A percentile compares a stretch with the other conserved stretches of the same genome.
phyloP scores from a whole-genome alignment of 257 asterid species.

The Euphrasia confusa region DNA sequence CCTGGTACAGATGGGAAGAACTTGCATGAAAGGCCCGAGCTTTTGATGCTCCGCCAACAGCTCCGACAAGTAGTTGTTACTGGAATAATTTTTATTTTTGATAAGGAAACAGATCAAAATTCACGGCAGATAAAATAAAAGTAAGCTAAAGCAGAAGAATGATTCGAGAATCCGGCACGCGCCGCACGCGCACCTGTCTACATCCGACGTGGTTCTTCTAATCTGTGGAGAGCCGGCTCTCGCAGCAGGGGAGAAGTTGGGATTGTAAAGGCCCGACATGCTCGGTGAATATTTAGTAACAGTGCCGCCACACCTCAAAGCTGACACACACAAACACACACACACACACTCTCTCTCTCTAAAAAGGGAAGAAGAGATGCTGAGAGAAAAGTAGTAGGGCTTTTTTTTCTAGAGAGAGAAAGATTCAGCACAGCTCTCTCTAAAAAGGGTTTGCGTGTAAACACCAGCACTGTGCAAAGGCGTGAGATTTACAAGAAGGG shows the following conservation, averaged over 20 bases:
- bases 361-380: too few relatives aligned
- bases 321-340: too few relatives aligned
- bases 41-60: slow-evolving; percentile 93
- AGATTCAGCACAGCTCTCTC: too few relatives aligned
- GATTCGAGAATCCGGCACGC: background rate
- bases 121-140: too few relatives aligned
- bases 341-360: too few relatives aligned
- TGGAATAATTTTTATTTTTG: slow-evolving; percentile 14
- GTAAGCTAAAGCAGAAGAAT: background rate
- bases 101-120: background rate
- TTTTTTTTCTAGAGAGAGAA: too few relatives aligned
- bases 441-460: too few relatives aligned
- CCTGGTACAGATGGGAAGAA: slow-evolving; percentile 81
- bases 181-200: slow-evolving; percentile 23
- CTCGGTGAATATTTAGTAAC: too few relatives aligned
- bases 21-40: slow-evolving; percentile 94
- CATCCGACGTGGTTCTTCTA: background rate
- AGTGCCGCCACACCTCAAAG: too few relatives aligned
- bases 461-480: too few relatives aligned
- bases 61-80: slow-evolving; percentile 89
- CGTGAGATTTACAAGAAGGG: too few relatives aligned
- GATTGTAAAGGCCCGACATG: background rate
- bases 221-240: slow-evolving; percentile 1
- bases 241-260: background rate
- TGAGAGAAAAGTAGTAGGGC: too few relatives aligned